These are phyloP conservation scores for Copromyces sp. DNA, from an alignment of 495 filamentous ascomycete species.

Conservation along the genomic window DNA sequence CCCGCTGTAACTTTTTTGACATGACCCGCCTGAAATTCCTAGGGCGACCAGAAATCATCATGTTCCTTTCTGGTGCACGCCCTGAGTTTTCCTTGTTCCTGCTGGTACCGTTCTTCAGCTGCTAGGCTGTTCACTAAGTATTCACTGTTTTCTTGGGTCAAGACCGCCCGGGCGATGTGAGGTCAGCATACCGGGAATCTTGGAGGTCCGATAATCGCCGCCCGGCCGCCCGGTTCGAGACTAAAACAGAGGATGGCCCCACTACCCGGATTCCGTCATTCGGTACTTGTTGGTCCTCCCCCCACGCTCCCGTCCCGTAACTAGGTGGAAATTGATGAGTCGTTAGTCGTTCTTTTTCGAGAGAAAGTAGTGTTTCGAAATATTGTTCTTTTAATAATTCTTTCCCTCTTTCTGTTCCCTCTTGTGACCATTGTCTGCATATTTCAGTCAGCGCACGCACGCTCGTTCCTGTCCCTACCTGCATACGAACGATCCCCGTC, in stretches of 20 bases:
- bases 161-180: neutral
- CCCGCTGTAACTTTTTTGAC: constrained; percentile 1
- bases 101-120: neutral
- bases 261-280: neutral
- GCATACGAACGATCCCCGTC: neutral
- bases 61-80: neutral
- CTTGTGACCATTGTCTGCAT: neutral
- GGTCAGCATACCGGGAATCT: neutral
- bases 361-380: neutral
- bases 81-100: neutral
- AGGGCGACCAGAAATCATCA: neutral
- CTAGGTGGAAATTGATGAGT: neutral
- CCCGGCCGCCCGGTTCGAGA: neutral
- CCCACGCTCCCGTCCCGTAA: neutral
- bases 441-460: neutral
- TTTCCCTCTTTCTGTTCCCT: neutral
- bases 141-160: neutral
- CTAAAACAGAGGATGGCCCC: neutral
- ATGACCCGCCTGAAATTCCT: neutral
- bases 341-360: neutral
- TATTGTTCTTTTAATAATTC: neutral
- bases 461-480: neutral
- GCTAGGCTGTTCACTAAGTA: neutral
- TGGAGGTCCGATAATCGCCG: neutral
- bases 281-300: neutral